Percentiles rank a stretch among this genome's conserved stretches.
These are phyloP conservation scores for Chalara sp. DNA, from an alignment of 2,329 filamentous ascomycete genomes.

Conservation along the genomic window DNA sequence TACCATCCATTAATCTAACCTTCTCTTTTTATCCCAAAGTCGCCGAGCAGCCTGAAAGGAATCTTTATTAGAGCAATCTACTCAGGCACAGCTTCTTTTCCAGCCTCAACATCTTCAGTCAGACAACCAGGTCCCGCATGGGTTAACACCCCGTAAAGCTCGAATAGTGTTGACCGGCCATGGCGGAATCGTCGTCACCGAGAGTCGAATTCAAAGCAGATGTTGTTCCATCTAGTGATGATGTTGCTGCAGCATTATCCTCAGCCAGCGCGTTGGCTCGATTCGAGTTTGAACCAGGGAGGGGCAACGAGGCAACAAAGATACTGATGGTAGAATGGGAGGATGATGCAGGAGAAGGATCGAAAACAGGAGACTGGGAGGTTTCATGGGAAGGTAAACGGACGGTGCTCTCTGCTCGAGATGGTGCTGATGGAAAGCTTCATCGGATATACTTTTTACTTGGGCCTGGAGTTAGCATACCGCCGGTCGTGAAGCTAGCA, in stretches of 20 bases:
- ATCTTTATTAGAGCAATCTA: neutral
- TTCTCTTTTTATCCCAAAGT: neutral
- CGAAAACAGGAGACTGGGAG: constrained; percentile 51
- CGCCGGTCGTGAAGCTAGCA: constrained; percentile 62
- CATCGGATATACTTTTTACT: constrained; percentile 73
- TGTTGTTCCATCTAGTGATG: constrained; percentile 12
- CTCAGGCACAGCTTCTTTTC: constrained; percentile 1
- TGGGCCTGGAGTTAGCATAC: constrained; percentile 64
- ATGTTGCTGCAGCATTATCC: constrained; percentile 33
- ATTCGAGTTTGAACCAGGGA: constrained; percentile 78
- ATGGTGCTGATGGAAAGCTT: constrained; percentile 32
- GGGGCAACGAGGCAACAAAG: constrained; percentile 78
- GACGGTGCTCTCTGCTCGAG: constrained; percentile 51
- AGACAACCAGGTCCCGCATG: constrained; percentile 10
- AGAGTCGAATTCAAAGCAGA: constrained; percentile 21
- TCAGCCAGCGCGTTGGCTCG: constrained; percentile 62
- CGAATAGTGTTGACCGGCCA: constrained; percentile 13
- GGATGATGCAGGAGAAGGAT: constrained; percentile 37
- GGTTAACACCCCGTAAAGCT: constrained; percentile 16
- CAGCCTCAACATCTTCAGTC: constrained; percentile 8
- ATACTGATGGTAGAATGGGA: constrained; percentile 93
- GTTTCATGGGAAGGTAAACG: constrained; percentile 80
- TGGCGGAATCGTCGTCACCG: constrained; percentile 19
- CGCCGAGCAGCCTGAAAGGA: constrained; percentile 16
- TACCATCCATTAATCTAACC: constrained; percentile 1